Evolutionary conservation across 2,329 filamentous ascomycete genomes (phyloP).

Genomic region (Ophiostoma piceae): DNA sequence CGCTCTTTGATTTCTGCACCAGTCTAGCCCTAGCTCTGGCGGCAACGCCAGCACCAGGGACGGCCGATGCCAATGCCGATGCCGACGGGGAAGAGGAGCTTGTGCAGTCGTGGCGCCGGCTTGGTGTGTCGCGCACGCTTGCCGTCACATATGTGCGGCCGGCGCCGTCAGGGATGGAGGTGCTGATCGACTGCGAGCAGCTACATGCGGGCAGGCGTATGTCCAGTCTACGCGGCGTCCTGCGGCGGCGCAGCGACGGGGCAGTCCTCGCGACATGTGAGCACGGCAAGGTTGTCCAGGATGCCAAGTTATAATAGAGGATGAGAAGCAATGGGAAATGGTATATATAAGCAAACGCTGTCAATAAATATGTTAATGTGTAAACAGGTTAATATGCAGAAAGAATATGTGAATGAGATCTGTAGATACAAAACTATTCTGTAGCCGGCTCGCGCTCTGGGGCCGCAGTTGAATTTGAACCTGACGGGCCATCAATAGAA

Average conservation of each 20-base stretch:
- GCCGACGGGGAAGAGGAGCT: background rate
- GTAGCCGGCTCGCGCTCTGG: background rate
- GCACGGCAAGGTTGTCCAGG: conserved; percentile 53
- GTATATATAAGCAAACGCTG: background rate
- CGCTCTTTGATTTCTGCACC: conserved; percentile 63
- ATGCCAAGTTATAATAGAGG: conserved; percentile 2
- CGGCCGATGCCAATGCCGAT: background rate
- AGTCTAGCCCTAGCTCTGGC: conserved; percentile 53
- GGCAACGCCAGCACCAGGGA: conserved; percentile 46
- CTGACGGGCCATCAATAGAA: background rate
- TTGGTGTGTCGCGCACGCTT: conserved; percentile 62
- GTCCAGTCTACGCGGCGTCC: conserved; percentile 48
- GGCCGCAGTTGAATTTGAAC: background rate
- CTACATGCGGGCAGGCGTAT: conserved; percentile 53
- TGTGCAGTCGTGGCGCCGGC: conserved; percentile 43
- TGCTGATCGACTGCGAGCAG: conserved; percentile 53
- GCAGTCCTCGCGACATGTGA: conserved; percentile 54
- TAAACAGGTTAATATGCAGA: too few relatives aligned
- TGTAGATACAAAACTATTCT: background rate
- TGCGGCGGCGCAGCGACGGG: conserved; percentile 50
- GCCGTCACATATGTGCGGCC: conserved; percentile 64
- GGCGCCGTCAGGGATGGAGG: conserved; percentile 45
- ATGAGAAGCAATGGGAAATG: background rate
- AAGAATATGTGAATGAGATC: background rate
- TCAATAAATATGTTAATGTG: background rate